These are phyloP conservation scores for Podila epicladia DNA, from an alignment of 192 early-diverging fungal genomes.

Conservation along the genomic window DNA sequence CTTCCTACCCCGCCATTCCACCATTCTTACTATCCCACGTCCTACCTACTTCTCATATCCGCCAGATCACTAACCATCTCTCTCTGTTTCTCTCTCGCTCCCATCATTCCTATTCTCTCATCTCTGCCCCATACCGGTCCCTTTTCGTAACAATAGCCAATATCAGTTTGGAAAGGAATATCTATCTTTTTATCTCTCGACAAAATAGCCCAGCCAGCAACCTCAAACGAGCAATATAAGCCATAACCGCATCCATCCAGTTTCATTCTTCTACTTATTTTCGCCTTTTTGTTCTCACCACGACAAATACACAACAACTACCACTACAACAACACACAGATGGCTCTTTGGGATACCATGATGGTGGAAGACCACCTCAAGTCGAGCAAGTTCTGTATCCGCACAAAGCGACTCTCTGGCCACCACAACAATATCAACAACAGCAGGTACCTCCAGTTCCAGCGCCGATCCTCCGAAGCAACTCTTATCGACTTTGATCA, in stretches of 20 bases:
- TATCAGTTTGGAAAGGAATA: too few species aligned
- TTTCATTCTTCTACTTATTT: too few species aligned
- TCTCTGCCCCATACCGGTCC: not conserved
- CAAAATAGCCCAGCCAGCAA: too few species aligned
- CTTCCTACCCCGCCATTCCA: not conserved
- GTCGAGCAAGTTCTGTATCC: not conserved
- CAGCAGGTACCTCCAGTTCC: not conserved
- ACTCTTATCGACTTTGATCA: not conserved
- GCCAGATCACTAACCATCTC: not conserved
- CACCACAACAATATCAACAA: not conserved
- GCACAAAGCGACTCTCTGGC: not conserved
- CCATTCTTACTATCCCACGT: not conserved
- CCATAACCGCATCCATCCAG: too few species aligned
- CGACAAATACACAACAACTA: not conserved
- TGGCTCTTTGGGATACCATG: not conserved
- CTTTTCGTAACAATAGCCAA: too few species aligned
- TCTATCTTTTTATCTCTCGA: too few species aligned
- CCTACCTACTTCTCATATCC: not conserved
- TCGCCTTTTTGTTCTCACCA: too few species aligned
- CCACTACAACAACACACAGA: not conserved
- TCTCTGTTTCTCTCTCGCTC: not conserved
- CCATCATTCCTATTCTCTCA: constrained; percentile 6
- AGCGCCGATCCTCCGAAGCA: not conserved
- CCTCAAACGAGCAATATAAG: too few species aligned
- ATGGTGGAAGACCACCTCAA: not conserved